Evolutionary conservation across 352 stramenopile species (phyloP).

Genomic region (Plasmopara muralis): DNA sequence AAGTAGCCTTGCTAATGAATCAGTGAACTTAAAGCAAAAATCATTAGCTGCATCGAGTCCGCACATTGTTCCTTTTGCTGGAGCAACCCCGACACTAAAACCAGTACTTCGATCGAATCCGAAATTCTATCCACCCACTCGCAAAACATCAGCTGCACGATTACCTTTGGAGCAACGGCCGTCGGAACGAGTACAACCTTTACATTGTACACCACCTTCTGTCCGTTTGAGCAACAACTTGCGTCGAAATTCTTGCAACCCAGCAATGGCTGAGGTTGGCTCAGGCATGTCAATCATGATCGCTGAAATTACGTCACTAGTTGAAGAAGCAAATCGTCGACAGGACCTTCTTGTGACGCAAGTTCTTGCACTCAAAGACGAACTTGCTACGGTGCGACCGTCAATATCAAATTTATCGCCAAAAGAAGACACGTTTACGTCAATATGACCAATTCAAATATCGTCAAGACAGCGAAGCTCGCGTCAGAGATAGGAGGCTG

Average conservation of each 20-base stretch:
- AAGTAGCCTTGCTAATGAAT: slow-evolving; percentile 6
- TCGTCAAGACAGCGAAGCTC: too few relatives aligned
- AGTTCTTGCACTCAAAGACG: slow-evolving; percentile 31
- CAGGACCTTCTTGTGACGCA: slow-evolving; percentile 40
- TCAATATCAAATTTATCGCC: slow-evolving; percentile 2
- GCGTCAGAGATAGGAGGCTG: too few relatives aligned
- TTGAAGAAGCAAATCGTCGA: slow-evolving; percentile 40
- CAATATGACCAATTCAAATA: too few relatives aligned
- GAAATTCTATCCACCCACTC: slow-evolving; percentile 7
- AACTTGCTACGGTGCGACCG: slow-evolving; percentile 20
- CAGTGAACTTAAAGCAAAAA: slow-evolving; percentile 8
- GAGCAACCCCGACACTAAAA: slow-evolving; percentile 2
- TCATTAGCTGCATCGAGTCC: background rate
- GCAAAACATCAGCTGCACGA: slow-evolving; percentile 11
- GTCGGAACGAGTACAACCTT: slow-evolving; percentile 19
- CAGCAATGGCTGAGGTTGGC: slow-evolving; percentile 14
- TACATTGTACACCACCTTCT: slow-evolving; percentile 27
- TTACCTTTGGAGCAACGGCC: slow-evolving; percentile 20
- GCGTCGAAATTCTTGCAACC: slow-evolving; percentile 21
- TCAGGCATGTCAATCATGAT: slow-evolving; percentile 41
- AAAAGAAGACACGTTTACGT: background rate
- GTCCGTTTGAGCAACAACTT: slow-evolving; percentile 29
- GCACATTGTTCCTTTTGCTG: slow-evolving; percentile 1
- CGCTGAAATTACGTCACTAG: slow-evolving; percentile 28
- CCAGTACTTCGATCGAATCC: background rate